A percentile compares a stretch with the other conserved stretches of the same genome.
Conservation (phyloP, 1,139 yeast genomes). For the Zhuliangozyma blackwelliae region DNA sequence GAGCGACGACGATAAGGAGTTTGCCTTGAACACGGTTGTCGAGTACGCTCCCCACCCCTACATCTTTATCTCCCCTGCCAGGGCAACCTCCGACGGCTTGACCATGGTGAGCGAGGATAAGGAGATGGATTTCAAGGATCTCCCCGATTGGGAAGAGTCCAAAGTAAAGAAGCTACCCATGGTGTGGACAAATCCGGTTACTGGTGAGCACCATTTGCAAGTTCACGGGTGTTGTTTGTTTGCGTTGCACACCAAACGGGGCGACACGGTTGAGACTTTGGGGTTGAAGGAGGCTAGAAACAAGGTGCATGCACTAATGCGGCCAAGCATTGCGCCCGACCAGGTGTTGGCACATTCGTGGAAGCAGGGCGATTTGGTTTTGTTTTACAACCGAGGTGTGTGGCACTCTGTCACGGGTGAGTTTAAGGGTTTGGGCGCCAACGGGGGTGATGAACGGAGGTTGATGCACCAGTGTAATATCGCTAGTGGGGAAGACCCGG, state of each 20-base stretch:
- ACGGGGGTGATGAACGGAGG: conserved; percentile 65
- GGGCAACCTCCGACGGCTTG: conserved; percentile 78
- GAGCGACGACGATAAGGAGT: conserved; percentile 63
- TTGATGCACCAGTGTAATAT: conserved; percentile 92
- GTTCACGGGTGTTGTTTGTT: conserved; percentile 83
- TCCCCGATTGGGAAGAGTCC: conserved; percentile 77
- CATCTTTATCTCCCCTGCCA: conserved; percentile 74
- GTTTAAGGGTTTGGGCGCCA: conserved; percentile 44
- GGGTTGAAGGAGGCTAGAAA: conserved; percentile 70
- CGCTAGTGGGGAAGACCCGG: conserved; percentile 74
- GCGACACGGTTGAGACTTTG: conserved; percentile 41
- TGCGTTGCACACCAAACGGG: conserved; percentile 49
- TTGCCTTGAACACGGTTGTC: conserved; percentile 71
- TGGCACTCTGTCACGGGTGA: conserved; percentile 92
- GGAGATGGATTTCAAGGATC: conserved; percentile 58
- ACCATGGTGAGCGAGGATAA: conserved; percentile 80
- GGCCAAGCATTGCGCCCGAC: conserved; percentile 78
- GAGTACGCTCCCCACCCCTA: conserved; percentile 92
- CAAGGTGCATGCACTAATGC: conserved; percentile 65
- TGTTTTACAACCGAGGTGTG: conserved; percentile 82
- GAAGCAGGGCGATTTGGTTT: conserved; percentile 78
- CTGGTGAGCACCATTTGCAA: conserved; percentile 76
- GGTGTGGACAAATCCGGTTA: conserved; percentile 92
- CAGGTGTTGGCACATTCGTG: conserved; percentile 77
- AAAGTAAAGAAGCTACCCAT: conserved; percentile 74